Evolutionary conservation across 352 stramenopile species (phyloP).

Genomic region (Phytophthora cryptogea): DNA sequence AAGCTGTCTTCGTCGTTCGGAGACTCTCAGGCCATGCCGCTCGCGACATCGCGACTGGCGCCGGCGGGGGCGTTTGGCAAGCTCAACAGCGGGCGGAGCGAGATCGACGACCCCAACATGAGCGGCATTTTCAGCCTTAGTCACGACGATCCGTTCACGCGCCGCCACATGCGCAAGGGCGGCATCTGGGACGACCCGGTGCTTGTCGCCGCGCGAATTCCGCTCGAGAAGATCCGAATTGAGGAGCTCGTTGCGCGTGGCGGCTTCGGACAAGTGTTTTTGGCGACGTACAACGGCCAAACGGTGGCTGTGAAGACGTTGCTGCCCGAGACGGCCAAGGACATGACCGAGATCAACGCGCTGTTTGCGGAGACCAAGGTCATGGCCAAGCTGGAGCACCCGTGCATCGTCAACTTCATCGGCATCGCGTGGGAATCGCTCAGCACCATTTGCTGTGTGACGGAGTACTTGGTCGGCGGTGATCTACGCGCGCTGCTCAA

Average conservation of each 20-base stretch:
- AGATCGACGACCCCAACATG: constrained; percentile 5
- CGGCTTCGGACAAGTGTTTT: constrained; percentile 58
- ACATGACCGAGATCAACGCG: constrained; percentile 56
- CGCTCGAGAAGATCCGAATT: constrained; percentile 46
- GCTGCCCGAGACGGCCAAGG: constrained; percentile 47
- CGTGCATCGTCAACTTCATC: constrained; percentile 66
- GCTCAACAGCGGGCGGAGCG: constrained; percentile 5
- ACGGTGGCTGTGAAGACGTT: constrained; percentile 66
- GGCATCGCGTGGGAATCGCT: constrained; percentile 65
- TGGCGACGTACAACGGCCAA: constrained; percentile 46
- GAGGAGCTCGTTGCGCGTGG: constrained; percentile 49
- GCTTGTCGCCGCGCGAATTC: constrained; percentile 45
- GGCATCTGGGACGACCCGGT: constrained; percentile 49
- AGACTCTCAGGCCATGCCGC: constrained; percentile 18
- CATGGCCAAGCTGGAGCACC: constrained; percentile 61
- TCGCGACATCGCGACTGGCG: constrained; percentile 21
- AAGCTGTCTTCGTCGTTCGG: constrained; percentile 22
- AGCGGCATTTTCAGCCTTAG: constrained; percentile 14
- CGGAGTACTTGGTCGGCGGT: constrained; percentile 51
- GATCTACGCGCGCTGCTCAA: constrained; percentile 49
- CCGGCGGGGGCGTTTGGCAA: constrained; percentile 6
- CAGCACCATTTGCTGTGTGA: constrained; percentile 48
- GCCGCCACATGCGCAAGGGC: constrained; percentile 29
- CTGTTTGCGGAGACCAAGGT: constrained; percentile 64
- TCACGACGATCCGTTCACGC: constrained; percentile 28